A percentile compares a stretch with the other conserved stretches of the same genome.
Conservation (phyloP, 1,284 basidiomycete species). For the Fomitopsis schrenkii region DNA sequence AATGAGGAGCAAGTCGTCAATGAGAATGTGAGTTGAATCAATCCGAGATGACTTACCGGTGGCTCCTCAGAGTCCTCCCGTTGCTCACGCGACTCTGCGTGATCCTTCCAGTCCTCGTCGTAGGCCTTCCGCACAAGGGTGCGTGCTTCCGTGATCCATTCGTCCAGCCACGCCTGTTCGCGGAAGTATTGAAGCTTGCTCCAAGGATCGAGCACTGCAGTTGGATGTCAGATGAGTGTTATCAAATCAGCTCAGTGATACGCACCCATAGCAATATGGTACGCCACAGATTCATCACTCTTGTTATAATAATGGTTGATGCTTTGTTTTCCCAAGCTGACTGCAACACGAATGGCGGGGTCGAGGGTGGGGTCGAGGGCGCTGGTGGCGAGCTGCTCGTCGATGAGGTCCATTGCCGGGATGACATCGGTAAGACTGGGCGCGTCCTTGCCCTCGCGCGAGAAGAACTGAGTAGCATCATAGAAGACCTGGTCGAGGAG, state of each 20-base stretch:
- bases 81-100: no score
- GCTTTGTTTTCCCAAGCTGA: background rate
- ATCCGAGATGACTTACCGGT: no score
- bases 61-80: no score
- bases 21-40: no score
- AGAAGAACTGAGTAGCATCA: background rate
- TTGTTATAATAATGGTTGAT: constrained; percentile 14
- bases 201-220: background rate
- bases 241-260: constrained; percentile 3
- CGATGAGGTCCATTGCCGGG: constrained; percentile 25
- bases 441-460: background rate
- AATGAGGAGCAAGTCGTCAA: no score
- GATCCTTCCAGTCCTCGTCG: background rate
- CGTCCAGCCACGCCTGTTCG: background rate
- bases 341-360: background rate
- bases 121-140: background rate
- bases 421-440: constrained; percentile 24
- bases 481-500: background rate
- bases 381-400: constrained; percentile 10
- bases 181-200: background rate
- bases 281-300: constrained; percentile 10
- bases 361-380: background rate
- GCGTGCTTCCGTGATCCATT: background rate
- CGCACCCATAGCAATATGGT: constrained; percentile 12
- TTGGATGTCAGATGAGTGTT: no score